These are phyloP conservation scores for Hortiboletus campestris DNA, from an alignment of 768 basidiomycete species.

Conservation along the genomic window DNA sequence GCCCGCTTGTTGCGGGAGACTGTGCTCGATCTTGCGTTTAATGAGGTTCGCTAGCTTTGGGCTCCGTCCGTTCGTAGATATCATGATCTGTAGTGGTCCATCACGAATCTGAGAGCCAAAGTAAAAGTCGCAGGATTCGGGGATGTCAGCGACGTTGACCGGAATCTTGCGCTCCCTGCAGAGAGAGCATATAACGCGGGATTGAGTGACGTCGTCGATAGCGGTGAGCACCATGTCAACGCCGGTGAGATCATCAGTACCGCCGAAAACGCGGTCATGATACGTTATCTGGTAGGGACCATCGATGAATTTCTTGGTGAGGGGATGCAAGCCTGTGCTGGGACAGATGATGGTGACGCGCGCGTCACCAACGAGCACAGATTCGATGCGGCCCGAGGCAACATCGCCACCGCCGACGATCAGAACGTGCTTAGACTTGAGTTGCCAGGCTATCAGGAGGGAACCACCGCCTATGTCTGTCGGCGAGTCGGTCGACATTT, in stretches of 20 bases:
- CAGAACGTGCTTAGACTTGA: slow-evolving; percentile 78
- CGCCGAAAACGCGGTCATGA: slow-evolving; percentile 65
- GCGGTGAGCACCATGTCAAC: slow-evolving; percentile 90
- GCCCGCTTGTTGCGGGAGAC: slow-evolving; percentile 72
- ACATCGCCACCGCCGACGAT: slow-evolving; percentile 94
- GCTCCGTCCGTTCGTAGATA: slow-evolving; percentile 92
- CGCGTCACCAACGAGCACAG: slow-evolving; percentile 80
- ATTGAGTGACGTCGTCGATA: slow-evolving; percentile 77
- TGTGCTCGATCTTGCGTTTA: slow-evolving; percentile 59
- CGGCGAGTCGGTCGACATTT: slow-evolving; percentile 14
- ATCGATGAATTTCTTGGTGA: slow-evolving; percentile 53
- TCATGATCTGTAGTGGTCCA: slow-evolving; percentile 92
- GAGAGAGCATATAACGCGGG: slow-evolving; percentile 66
- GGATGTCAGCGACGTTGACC: slow-evolving; percentile 96
- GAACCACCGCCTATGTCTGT: slow-evolving; percentile 60
- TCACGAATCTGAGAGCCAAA: slow-evolving; percentile 92
- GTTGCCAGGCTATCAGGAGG: slow-evolving; percentile 91
- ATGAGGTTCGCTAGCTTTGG: slow-evolving; percentile 89
- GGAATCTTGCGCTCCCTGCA: slow-evolving; percentile 72
- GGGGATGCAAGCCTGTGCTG: slow-evolving; percentile 56
- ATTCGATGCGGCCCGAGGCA: slow-evolving; percentile 83
- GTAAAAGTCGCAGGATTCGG: slow-evolving; percentile 95
- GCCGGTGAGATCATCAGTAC: slow-evolving; percentile 61
- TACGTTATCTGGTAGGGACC: slow-evolving; percentile 54
- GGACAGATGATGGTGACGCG: slow-evolving; percentile 78